Conservation (phyloP, 164 flowering plant species). For the Euptelea pleiosperma region DNA sequence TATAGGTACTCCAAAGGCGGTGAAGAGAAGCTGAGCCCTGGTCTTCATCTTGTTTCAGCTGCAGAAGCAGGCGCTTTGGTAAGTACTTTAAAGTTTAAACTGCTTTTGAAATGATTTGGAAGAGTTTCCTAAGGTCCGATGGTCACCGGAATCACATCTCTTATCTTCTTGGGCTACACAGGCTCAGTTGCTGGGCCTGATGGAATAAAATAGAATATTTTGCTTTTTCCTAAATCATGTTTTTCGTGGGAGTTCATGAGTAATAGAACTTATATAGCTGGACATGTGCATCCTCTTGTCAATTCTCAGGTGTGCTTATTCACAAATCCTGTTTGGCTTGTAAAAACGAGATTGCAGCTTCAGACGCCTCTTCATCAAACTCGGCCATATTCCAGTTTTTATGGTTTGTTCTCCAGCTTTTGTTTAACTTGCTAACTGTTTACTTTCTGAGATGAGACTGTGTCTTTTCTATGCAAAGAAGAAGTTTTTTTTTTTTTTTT, state of each 20-base stretch:
- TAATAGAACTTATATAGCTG: no score
- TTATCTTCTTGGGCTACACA: neutral
- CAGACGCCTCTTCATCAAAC: slow-evolving; percentile 80
- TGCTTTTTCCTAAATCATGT: no score
- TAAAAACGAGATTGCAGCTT: slow-evolving; percentile 96
- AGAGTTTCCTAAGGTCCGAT: neutral
- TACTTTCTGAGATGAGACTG: no score
- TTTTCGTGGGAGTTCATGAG: no score
- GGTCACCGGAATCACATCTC: neutral
- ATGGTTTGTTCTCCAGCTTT: slow-evolving; percentile 59
- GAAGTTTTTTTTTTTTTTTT: no score
- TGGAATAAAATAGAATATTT: no score
- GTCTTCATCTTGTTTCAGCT: slow-evolving; percentile 77
- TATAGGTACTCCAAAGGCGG: slow-evolving; percentile 55
- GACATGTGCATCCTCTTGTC: slow-evolving; percentile 10
- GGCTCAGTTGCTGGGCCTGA: no score
- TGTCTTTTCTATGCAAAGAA: no score
- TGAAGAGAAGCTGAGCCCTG: slow-evolving; percentile 53
- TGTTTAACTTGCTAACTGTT: slow-evolving; percentile 18
- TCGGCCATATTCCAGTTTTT: slow-evolving; percentile 75
- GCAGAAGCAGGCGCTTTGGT: slow-evolving; percentile 94
- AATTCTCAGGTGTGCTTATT: slow-evolving; percentile 72
- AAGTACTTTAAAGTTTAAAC: slow-evolving; percentile 24
- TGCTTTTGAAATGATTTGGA: neutral
- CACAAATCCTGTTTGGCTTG: slow-evolving; percentile 97